A percentile compares a stretch with the other conserved stretches of the same genome.
phyloP scores from a whole-genome alignment of 1,139 yeast species.

The Yamadazyma sp. region DNA sequence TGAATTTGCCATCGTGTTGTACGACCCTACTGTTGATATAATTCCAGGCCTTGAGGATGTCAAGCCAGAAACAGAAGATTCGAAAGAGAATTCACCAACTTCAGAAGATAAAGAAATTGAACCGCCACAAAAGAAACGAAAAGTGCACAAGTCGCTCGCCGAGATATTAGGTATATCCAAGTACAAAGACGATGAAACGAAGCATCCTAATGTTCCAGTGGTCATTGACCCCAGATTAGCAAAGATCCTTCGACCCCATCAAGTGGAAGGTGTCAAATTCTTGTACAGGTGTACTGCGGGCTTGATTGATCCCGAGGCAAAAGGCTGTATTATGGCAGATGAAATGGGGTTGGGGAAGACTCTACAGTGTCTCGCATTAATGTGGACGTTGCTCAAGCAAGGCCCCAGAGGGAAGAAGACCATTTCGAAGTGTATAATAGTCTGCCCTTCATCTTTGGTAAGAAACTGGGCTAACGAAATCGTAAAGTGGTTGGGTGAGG shows the following conservation, averaged over 20 bases:
- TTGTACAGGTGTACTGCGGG: constrained; percentile 91
- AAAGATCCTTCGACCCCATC: constrained; percentile 90
- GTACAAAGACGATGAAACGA: constrained; percentile 51
- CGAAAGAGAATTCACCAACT: constrained; percentile 21
- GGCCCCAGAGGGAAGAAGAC: constrained; percentile 87
- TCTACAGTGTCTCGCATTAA: constrained; percentile 82
- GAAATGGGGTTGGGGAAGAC: constrained; percentile 99
- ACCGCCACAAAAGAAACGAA: constrained; percentile 25
- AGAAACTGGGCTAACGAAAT: constrained; percentile 98
- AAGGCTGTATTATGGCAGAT: constrained; percentile 99
- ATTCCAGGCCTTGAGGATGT: constrained; percentile 39
- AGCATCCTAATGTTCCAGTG: constrained; percentile 86
- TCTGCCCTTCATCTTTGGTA: constrained; percentile 93
- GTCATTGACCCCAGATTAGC: constrained; percentile 90
- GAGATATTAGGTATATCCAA: constrained; percentile 76
- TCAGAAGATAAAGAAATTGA: constrained; percentile 5
- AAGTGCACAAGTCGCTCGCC: constrained; percentile 65
- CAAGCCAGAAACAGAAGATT: constrained; percentile 15
- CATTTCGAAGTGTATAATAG: constrained; percentile 88
- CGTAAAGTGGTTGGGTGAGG: constrained; percentile 93
- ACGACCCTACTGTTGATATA: constrained; percentile 88
- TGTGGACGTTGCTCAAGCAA: constrained; percentile 93
- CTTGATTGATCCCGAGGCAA: constrained; percentile 77
- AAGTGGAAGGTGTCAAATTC: constrained; percentile 91
- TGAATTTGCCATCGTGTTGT: constrained; percentile 90